Base-by-base conservation (phyloP, 148 eudicot genomes). In the Rhododendron mucronatum region DNA sequence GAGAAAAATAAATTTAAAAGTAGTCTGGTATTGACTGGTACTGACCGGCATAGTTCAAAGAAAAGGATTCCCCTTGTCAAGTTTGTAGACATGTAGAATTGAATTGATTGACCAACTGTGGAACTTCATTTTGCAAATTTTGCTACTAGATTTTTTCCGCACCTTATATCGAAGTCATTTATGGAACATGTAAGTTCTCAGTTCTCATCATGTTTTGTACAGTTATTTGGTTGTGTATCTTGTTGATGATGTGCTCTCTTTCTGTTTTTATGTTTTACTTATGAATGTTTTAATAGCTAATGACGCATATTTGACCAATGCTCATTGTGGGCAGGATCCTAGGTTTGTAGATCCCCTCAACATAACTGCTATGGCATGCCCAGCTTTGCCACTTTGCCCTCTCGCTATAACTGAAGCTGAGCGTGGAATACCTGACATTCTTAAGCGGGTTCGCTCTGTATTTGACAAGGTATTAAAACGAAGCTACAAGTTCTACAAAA, bases 331-430 rank as follows among this genome's bases (percentile, higher is more conserved):
- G 82, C 91, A 95, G 98, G 89, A 93, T 85, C 98, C 99, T 76
- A 90, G 92, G 88, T 87, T 81, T 84, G 96, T 97, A 7, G 98
- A 97, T 89, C 99, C 98, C 41, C 94, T 95, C 20, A 97, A 97
- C 86, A 21, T 97, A 77, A 97, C 99, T 81, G 93, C 99, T 55
- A 97, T 97, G 99, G 98, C 98, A 11, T 97, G 98, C 90, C 99
- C 99, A 71, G 98, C 99, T 84, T 80, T 97, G 69, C 99, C 99
- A 33, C 93, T 97, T 61, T 97, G 99, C 87, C 99, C 99, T 57
- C 87, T 97, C 61, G 99, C 99, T 83, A 97, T 95, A 87, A 91
- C 99, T 87, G 99, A 97, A 93, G 99, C 98, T 82, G 98, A 95
- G 88, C 95, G 98, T 81, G 99, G 99, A 89, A 93, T 92, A 76